Base-by-base conservation (phyloP, 2,329 filamentous ascomycete species). In the Aspergillus alliaceus region DNA sequence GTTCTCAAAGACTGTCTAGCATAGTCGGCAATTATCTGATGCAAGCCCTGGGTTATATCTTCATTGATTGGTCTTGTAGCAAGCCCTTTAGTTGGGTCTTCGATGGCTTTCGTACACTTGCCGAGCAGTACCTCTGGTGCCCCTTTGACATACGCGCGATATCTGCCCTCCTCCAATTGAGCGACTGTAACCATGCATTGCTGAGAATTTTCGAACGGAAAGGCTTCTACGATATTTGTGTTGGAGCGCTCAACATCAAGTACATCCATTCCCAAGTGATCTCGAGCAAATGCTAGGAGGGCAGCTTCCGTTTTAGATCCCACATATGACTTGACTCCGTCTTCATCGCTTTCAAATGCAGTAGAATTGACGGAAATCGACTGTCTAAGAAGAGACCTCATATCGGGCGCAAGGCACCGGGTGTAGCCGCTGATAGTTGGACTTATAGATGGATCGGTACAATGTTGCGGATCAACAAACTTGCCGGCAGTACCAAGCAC, bases 271-370 rank as follows among this genome's bases (percentile, higher is more conserved):
- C 78, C 84, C 5, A 89, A 78, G 64, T 86, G 78, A 47, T 85
- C 82, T 52, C 80, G 81, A 18, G 86, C 87, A 64, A 88, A 84
- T 14, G 82, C 81, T n/a, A 90, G 79, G 47, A 90, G 72, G 1
- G 87, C 86, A 2, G 86, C 87, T 66, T 90, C 87, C 0, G 87
- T 90, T 77, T 89, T 90, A 63, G 86, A 89, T 32, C 87, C 87
- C 61, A 90, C 86, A 59, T 87, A 89, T 39, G 3, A 48, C 39
- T 9, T 51, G 51, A 4, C 56, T n/a, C 85, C 86, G 34, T 86
- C 82, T 12, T 84, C 80, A 22, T 88, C 84, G 46, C 86, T 85
- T 69, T 90, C 87, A 56, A 89, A 90, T 1, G 87, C 87, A 0
- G 87, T 90, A 2, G 87, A 89, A 55, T 69, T 69, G 35, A 69